Evolutionary conservation across 768 basidiomycete genomes (phyloP), one percentile per base, ranked within the genome.

Genomic region (Boletus reticuloceps): DNA sequence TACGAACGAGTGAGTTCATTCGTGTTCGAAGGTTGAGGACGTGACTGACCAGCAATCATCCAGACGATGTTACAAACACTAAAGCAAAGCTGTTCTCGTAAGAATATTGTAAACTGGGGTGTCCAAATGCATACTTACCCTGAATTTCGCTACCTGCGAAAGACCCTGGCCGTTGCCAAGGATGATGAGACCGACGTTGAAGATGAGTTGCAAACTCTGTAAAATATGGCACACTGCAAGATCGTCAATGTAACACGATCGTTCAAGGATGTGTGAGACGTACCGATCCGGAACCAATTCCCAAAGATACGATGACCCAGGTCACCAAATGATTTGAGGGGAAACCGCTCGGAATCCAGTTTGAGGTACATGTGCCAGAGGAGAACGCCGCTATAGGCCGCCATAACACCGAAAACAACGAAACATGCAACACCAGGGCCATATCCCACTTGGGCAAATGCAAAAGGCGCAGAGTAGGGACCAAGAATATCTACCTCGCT

Each of bases 361-460:
- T 77, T 77, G 54, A 82, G 55, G 67, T 78, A 86, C 37, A 85
- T 66, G 31, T 76, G 67, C 82, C 82, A 84, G 12, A 86, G 72
- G 13, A 83, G 71, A 37, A 82, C 38, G 5, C 83, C 83, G 0
- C 81, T 82, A 54, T 83, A 83, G 20, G 77, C 71, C 0, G 84
- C 82, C 60, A 80, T 73, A 1, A 73, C 11, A 50, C 64, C 69
- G 8, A 64, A 58, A 22, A 44, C 60, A 41, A 63, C 51, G 41
- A 64, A 60, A 55, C 64, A 65, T 7, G 53, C 70, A 54, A 62
- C 67, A 64, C 83, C 83, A 11, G 83, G 81, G 8, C 80, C 82
- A 74, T 82, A 85, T n/a, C 83, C 83, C 9, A 85, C 79, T 62
- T 82, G 80, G 10, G 80, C 73, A 43, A 85, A 82, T 2, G 83